phyloP scores from a whole-genome alignment of 2,329 filamentous ascomycete species.

The Chaetomium globosum region DNA sequence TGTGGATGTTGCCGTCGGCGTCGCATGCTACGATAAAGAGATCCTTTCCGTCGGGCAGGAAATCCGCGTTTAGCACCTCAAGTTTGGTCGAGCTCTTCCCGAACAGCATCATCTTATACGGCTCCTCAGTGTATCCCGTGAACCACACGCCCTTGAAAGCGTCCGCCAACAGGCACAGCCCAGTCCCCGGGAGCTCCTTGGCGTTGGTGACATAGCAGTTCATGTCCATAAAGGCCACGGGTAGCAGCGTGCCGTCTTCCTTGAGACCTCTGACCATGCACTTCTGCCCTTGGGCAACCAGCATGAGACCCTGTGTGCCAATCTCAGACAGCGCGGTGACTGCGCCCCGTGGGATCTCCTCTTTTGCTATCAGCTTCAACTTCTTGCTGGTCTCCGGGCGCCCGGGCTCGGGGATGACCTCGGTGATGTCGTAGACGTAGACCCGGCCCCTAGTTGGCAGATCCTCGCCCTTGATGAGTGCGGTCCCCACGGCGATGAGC shows the following conservation, averaged over 20 bases:
- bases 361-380: conserved; percentile 82
- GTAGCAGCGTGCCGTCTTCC: conserved; percentile 88
- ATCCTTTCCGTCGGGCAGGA: conserved; percentile 81
- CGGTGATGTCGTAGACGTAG: conserved; percentile 88
- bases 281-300: conserved; percentile 92
- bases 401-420: conserved; percentile 86
- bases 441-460: conserved; percentile 81
- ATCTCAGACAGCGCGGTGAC: conserved; percentile 85
- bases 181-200: conserved; percentile 80
- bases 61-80: conserved; percentile 80
- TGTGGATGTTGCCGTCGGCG: conserved; percentile 80
- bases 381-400: conserved; percentile 82
- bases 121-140: conserved; percentile 92
- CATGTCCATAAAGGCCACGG: conserved; percentile 97
- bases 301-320: conserved; percentile 83
- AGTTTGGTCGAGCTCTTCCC: conserved; percentile 80
- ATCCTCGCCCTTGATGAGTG: conserved; percentile 86
- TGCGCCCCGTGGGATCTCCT: conserved; percentile 88
- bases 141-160: conserved; percentile 95
- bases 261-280: conserved; percentile 95
- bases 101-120: conserved; percentile 91
- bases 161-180: conserved; percentile 85
- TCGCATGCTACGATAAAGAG: conserved; percentile 83
- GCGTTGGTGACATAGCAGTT: conserved; percentile 88
- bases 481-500: conserved; percentile 82